A percentile compares a stretch with the other conserved stretches of the same genome.
phyloP scores from a whole-genome alignment of 352 stramenopile species.

The Globisporangium perplexum region DNA sequence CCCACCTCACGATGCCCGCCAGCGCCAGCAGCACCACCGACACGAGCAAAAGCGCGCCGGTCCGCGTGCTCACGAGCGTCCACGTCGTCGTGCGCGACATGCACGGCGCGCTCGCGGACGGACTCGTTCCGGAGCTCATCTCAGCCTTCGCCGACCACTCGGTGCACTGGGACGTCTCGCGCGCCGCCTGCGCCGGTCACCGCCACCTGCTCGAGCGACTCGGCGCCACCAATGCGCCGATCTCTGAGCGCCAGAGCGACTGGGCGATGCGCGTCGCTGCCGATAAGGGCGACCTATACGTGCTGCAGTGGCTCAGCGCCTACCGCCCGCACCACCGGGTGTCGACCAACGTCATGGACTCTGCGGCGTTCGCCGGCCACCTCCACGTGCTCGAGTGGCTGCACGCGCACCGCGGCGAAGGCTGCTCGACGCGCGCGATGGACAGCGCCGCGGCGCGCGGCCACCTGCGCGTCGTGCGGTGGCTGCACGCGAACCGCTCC shows the following conservation, averaged over 20 bases:
- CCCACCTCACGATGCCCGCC: neutral
- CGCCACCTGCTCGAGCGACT: slow-evolving; percentile 46
- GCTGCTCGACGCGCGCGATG: slow-evolving; percentile 67
- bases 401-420: slow-evolving; percentile 54
- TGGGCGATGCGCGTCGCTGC: slow-evolving; percentile 64
- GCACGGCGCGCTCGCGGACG: slow-evolving; percentile 36
- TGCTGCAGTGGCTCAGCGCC: slow-evolving; percentile 59
- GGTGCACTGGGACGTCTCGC: slow-evolving; percentile 47
- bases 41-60: neutral
- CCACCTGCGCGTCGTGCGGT: slow-evolving; percentile 55
- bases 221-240: slow-evolving; percentile 22
- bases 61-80: slow-evolving; percentile 22
- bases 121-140: slow-evolving; percentile 36
- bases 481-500: slow-evolving; percentile 53
- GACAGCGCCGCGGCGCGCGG: slow-evolving; percentile 71
- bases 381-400: slow-evolving; percentile 74
- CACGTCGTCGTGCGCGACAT: slow-evolving; percentile 33
- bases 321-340: slow-evolving; percentile 50
- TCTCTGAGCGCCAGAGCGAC: slow-evolving; percentile 49
- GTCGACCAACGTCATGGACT: slow-evolving; percentile 72
- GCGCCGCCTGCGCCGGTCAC: slow-evolving; percentile 48
- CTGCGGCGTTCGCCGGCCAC: slow-evolving; percentile 59
- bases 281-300: slow-evolving; percentile 48
- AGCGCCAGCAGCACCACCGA: neutral
- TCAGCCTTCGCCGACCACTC: slow-evolving; percentile 53